Conservation (phyloP, 352 stramenopile genomes). For the Halophytophthora batemanensis region DNA sequence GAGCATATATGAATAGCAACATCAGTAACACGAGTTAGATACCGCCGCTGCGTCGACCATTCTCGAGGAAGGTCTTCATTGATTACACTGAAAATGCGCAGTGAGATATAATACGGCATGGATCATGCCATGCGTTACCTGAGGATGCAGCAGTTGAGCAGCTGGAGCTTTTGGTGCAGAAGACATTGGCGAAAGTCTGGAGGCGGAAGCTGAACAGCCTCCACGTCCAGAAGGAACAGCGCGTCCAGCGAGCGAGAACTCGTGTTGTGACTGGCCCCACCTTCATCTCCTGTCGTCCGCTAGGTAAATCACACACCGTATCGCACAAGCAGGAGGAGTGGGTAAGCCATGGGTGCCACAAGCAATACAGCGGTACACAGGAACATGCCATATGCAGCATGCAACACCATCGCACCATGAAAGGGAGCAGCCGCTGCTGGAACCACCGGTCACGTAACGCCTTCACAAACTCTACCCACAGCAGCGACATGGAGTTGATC, state of each 20-base stretch:
- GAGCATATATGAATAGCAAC: not conserved
- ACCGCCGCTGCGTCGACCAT: no score
- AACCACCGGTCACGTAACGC: slow-evolving; percentile 65
- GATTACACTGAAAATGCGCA: not conserved
- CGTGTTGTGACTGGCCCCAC: slow-evolving; percentile 22
- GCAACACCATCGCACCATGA: slow-evolving; percentile 42
- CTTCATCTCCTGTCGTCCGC: slow-evolving; percentile 31
- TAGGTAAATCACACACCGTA: slow-evolving; percentile 9
- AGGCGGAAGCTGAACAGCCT: slow-evolving; percentile 42
- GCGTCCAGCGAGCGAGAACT: slow-evolving; percentile 40
- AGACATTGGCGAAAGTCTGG: slow-evolving; percentile 76
- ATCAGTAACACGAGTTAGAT: no score
- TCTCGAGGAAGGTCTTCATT: no score
- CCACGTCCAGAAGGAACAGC: slow-evolving; percentile 51
- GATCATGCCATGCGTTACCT: slow-evolving; percentile 20
- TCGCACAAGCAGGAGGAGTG: slow-evolving; percentile 1
- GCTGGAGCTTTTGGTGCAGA: slow-evolving; percentile 76
- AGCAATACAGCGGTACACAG: not conserved
- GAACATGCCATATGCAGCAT: not conserved
- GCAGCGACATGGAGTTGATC: slow-evolving; percentile 67
- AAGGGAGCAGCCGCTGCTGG: slow-evolving; percentile 59
- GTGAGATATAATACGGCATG: not conserved
- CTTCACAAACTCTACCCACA: slow-evolving; percentile 87
- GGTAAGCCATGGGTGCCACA: not conserved
- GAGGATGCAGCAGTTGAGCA: slow-evolving; percentile 79